A percentile compares a stretch with the other conserved stretches of the same genome.
Evolutionary conservation across 2,329 filamentous ascomycete genomes (phyloP).

Genomic region (Plectosphaerella cucumerina): DNA sequence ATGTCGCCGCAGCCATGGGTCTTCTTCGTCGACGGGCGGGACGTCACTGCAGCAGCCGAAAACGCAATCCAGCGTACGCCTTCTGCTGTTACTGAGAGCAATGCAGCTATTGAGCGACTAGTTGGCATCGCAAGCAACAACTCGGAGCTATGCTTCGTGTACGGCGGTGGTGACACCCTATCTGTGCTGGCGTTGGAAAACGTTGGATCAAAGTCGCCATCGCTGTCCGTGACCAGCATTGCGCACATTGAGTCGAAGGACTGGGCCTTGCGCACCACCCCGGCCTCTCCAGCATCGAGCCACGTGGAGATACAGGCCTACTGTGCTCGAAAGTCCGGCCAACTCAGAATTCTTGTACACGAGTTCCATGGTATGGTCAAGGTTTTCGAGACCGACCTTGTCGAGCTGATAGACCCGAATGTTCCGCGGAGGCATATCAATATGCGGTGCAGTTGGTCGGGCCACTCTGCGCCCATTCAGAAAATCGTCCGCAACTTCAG

Average conservation of each 20-base stretch:
- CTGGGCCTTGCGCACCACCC: conserved; percentile 36
- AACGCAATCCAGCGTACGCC: conserved; percentile 57
- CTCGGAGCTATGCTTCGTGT: conserved; percentile 81
- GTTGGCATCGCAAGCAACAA: conserved; percentile 80
- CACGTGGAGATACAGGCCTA: conserved; percentile 72
- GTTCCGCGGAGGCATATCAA: conserved; percentile 56
- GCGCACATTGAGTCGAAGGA: conserved; percentile 65
- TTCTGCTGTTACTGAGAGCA: conserved; percentile 19
- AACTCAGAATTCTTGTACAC: conserved; percentile 72
- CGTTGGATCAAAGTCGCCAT: conserved; percentile 65
- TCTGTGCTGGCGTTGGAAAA: conserved; percentile 92
- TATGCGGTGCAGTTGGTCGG: conserved; percentile 70
- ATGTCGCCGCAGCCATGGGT: conserved; percentile 43
- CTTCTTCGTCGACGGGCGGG: conserved; percentile 77
- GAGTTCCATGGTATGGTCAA: conserved; percentile 82
- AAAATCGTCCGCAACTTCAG: conserved; percentile 85
- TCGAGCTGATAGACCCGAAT: conserved; percentile 73
- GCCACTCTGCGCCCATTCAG: conserved; percentile 74
- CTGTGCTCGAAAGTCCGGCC: conserved; percentile 59
- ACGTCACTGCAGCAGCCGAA: conserved; percentile 76
- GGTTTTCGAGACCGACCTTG: conserved; percentile 74
- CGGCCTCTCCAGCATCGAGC: conserved; percentile 10
- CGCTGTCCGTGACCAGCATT: conserved; percentile 69
- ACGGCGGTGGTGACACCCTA: conserved; percentile 82
- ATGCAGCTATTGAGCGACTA: conserved; percentile 75